Evolutionary conservation across 2,329 filamentous ascomycete genomes (phyloP).

Genomic region (Claviceps purpurea): DNA sequence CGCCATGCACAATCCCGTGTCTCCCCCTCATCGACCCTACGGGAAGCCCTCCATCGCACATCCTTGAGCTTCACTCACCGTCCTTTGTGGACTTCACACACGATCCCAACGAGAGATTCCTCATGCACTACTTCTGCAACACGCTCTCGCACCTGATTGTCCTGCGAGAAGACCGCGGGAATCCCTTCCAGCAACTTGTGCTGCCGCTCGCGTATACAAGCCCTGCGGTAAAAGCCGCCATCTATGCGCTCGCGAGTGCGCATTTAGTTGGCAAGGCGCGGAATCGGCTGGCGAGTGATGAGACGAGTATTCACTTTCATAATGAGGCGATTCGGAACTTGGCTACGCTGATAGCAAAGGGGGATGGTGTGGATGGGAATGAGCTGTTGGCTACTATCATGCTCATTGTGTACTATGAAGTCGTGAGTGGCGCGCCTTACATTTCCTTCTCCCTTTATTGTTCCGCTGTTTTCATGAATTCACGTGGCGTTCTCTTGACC

Average conservation of each 20-base stretch:
- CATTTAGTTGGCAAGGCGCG: constrained; percentile 59
- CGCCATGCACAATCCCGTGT: constrained; percentile 10
- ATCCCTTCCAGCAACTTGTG: constrained; percentile 49
- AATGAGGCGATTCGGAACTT: constrained; percentile 46
- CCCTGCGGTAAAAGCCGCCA: constrained; percentile 60
- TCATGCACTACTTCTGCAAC: constrained; percentile 51
- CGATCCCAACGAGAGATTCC: constrained; percentile 36
- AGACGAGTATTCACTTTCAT: constrained; percentile 46
- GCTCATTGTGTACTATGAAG: constrained; percentile 50
- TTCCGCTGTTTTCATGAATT: background rate
- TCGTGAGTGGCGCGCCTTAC: constrained; percentile 29
- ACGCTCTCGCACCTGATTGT: constrained; percentile 52
- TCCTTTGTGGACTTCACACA: constrained; percentile 44
- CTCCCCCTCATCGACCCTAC: constrained; percentile 15
- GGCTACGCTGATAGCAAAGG: constrained; percentile 41
- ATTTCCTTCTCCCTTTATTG: background rate
- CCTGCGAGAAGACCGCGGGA: constrained; percentile 47
- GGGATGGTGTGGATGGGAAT: constrained; percentile 35
- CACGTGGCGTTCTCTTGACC: background rate
- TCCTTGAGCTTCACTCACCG: constrained; percentile 38
- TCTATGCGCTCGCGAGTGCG: constrained; percentile 72
- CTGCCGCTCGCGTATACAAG: constrained; percentile 44
- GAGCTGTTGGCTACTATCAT: constrained; percentile 49
- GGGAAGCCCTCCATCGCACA: constrained; percentile 12
- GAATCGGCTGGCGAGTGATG: constrained; percentile 24